Evolutionary conservation across 495 filamentous ascomycete species (phyloP).

Genomic region (Cudoniella acicularis): DNA sequence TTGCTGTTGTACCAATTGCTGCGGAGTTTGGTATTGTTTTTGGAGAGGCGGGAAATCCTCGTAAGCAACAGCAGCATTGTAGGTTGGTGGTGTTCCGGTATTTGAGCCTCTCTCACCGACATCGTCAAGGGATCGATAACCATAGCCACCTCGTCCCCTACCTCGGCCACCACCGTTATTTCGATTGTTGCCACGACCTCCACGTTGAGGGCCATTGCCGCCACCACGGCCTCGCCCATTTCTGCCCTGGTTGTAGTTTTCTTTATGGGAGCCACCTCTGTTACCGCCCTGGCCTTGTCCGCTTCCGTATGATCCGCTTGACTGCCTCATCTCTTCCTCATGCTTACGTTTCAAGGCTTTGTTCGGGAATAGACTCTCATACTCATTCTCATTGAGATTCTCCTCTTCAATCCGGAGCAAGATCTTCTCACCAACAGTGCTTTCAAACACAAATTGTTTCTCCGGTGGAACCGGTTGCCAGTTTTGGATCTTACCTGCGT

Average conservation of each 20-base stretch:
- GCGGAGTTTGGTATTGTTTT: slow-evolving; percentile 28
- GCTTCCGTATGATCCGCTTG: slow-evolving; percentile 25
- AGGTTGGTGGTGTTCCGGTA: slow-evolving; percentile 26
- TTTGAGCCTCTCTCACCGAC: slow-evolving; percentile 34
- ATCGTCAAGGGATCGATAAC: slow-evolving; percentile 47
- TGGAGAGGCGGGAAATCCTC: slow-evolving; percentile 30
- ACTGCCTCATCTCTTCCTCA: slow-evolving; percentile 39
- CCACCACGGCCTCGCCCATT: slow-evolving; percentile 41
- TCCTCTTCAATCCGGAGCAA: slow-evolving; percentile 76
- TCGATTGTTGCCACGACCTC: slow-evolving; percentile 16
- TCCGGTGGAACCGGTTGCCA: slow-evolving; percentile 77
- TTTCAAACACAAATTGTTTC: slow-evolving; percentile 66
- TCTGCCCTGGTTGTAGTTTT: slow-evolving; percentile 34
- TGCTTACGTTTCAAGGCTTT: slow-evolving; percentile 55
- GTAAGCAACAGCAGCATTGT: slow-evolving; percentile 26
- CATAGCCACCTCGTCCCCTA: slow-evolving; percentile 39
- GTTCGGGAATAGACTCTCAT: slow-evolving; percentile 53
- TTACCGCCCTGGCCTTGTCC: slow-evolving; percentile 35
- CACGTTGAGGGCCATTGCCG: slow-evolving; percentile 4
- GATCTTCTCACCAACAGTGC: slow-evolving; percentile 80
- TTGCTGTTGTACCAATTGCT: slow-evolving; percentile 24
- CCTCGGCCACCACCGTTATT: slow-evolving; percentile 33
- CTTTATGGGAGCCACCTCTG: slow-evolving; percentile 37
- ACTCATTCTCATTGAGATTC: slow-evolving; percentile 49
- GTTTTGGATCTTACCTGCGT: slow-evolving; percentile 76